phyloP scores from a whole-genome alignment of 352 stramenopile species.

The Globisporangium sylvaticum region DNA sequence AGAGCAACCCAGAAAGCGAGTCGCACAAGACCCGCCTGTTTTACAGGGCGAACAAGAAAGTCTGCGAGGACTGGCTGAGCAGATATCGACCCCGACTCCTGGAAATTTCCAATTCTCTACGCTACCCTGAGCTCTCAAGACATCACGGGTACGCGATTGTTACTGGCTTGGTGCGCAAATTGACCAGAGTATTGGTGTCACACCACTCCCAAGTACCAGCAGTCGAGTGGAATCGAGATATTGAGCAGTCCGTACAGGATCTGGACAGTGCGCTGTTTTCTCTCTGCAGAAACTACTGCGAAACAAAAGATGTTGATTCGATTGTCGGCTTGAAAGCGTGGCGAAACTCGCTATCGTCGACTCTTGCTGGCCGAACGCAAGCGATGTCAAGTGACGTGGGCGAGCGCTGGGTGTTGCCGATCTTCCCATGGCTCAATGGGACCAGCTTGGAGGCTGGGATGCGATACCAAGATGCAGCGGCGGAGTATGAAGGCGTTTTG shows the following conservation, averaged over 20 bases:
- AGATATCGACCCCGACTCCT: constrained; percentile 53
- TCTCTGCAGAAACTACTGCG: constrained; percentile 37
- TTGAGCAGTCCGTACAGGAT: constrained; percentile 31
- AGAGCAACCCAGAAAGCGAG: constrained; percentile 38
- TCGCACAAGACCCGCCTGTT: constrained; percentile 42
- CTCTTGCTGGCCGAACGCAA: constrained; percentile 21
- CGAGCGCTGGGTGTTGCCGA: constrained; percentile 15
- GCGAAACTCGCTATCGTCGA: constrained; percentile 29
- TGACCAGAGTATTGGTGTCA: constrained; percentile 27
- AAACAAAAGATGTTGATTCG: constrained; percentile 51
- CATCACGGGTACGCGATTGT: constrained; percentile 49
- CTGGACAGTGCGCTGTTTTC: constrained; percentile 43
- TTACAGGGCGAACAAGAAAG: constrained; percentile 58
- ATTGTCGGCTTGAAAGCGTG: constrained; percentile 46
- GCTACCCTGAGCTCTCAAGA: constrained; percentile 28
- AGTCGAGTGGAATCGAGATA: constrained; percentile 22
- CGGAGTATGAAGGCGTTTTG: constrained; percentile 40
- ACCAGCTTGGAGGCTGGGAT: constrained; percentile 47
- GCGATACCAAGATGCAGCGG: constrained; percentile 60
- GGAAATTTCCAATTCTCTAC: constrained; percentile 30
- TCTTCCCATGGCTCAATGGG: constrained; percentile 40
- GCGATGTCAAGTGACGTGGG: constrained; percentile 13
- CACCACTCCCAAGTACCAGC: constrained; percentile 12
- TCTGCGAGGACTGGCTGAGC: constrained; percentile 71
- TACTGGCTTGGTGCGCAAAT: constrained; percentile 28